These are phyloP conservation scores for Huntiella abstrusa DNA, from an alignment of 2,329 filamentous ascomycete genomes.

Conservation along the genomic window DNA sequence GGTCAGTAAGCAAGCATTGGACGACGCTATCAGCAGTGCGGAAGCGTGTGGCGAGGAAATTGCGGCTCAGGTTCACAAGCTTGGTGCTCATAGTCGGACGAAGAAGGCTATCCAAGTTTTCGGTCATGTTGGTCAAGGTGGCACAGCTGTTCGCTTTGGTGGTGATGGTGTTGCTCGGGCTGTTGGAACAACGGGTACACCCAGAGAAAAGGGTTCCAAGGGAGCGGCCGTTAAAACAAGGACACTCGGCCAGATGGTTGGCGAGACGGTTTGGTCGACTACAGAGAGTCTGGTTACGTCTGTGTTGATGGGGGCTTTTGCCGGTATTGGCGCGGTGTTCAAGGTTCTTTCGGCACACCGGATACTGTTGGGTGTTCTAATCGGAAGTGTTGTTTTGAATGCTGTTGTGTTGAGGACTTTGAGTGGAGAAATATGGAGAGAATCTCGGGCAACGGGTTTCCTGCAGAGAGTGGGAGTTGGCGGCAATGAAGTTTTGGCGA, in stretches of 20 bases:
- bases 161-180: constrained; percentile 20
- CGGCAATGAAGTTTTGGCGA: constrained; percentile 66
- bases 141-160: constrained; percentile 41
- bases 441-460: constrained; percentile 60
- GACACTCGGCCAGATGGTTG: constrained; percentile 48
- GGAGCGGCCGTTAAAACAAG: constrained; percentile 40
- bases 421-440: constrained; percentile 64
- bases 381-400: constrained; percentile 55
- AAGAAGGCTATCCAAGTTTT: constrained; percentile 66
- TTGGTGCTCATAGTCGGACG: constrained; percentile 55
- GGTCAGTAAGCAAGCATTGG: constrained; percentile 52
- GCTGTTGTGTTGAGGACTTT: constrained; percentile 56
- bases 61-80: constrained; percentile 56
- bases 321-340: constrained; percentile 43
- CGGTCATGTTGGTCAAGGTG: constrained; percentile 52
- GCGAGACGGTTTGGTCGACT: constrained; percentile 55
- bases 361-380: constrained; percentile 56
- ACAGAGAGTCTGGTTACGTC: constrained; percentile 57
- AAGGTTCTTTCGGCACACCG: constrained; percentile 53
- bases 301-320: constrained; percentile 59
- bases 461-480: constrained; percentile 67
- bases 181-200: background rate
- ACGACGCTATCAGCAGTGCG: constrained; percentile 54
- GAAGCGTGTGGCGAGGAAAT: constrained; percentile 58
- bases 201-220: constrained; percentile 20